Base-by-base conservation (phyloP, 164 flowering plant species). In the Liquidambar formosana region DNA sequence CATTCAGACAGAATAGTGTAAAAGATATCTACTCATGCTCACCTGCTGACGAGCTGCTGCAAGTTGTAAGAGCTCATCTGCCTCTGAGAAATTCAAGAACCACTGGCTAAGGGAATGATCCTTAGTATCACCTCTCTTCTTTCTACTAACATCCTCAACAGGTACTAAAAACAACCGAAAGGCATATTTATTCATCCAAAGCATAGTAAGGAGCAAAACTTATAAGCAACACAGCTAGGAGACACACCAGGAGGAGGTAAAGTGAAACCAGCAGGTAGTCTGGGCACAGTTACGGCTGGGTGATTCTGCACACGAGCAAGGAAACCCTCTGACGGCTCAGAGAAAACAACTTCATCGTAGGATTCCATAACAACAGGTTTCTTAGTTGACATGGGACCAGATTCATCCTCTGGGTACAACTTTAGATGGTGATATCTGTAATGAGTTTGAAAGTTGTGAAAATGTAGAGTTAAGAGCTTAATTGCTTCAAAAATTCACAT, bases 31-130 rank as follows among this genome's bases (percentile, higher is more conserved):
- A 28, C 19, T 18, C 12, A 68, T 47, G 43, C 75, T 73, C 15
- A 87, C 90, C 86, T 83, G 88, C 66, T 87, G 91, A 57, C 90
- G 87, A 62, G 94, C 94, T 38, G 88, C 82, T 22, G 87, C 86
- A 83, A 89, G 91, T 68, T 85, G 85, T 46, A 82, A 79, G 13
- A 87, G 83, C 77, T 87, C 91, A 68, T 87, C 91, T n/a, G 89
- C 89, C 81, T 89, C 89, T 8, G 93, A 87, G 76, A 87, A 89
- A 79, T 83, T 86, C 52, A 51, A 63, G 74, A 81, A 87, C 91
- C 89, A 89, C 65, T 80, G 91, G 67, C 66, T 68, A 28, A 77
- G 69, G 0, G 79, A 75, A 66, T 82, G 77, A 59, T 85, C 89
- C 69, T 84, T 85, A 11, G 86, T 82, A 59, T 84, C 86, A 23